Evolutionary conservation across 257 asterid species (phyloP), one percentile per base, ranked within the genome.

Genomic region (Primulina eburnea): DNA sequence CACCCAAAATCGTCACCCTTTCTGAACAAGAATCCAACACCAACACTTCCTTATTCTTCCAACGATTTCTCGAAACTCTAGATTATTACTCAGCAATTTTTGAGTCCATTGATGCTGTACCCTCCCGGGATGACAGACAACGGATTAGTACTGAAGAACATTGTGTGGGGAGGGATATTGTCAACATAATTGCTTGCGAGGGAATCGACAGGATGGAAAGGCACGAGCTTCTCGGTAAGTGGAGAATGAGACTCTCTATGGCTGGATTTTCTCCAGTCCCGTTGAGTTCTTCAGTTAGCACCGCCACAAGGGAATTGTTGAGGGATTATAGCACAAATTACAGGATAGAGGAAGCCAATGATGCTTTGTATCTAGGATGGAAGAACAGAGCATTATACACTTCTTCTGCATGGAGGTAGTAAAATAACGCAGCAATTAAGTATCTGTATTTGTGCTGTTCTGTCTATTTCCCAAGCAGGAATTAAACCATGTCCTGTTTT

Each of bases 151-250:
- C 97, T 0, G 98, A 92, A 83, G 88, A 87, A 76, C 88, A 92
- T 50, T 92, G 97, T 2, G 85, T 92, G 37, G 98, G 97, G 0
- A 78, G 84, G 73, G 98, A 92, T 33, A 78, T 92, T 0, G 98
- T 92, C 34, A 92, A 92, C 83, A 84, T 90, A 21, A 75, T 92
- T 30, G 96, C 97, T 0, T 92, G 98, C 11, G 98, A 92, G 86
- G 98, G 95, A 61, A 71, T 59, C 0, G 98, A 90, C 5, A 78
- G 98, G 70, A 86, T 90, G 62, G 98, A 92, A 68, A 88, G 98
- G 73, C 98, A 92, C 4, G 98, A 92, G 76, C 80, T 80, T n/a
- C 87, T 88, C 12, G 90, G 95, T 5, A 89, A 92, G 85, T 92
- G 98, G 98, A 80, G 87, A 64, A 18, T 38, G 78, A 83, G 97